A percentile compares a stretch with the other conserved stretches of the same genome.
Evolutionary conservation across 495 filamentous ascomycete species (phyloP).

Genomic region (Baudoinia panamericana): DNA sequence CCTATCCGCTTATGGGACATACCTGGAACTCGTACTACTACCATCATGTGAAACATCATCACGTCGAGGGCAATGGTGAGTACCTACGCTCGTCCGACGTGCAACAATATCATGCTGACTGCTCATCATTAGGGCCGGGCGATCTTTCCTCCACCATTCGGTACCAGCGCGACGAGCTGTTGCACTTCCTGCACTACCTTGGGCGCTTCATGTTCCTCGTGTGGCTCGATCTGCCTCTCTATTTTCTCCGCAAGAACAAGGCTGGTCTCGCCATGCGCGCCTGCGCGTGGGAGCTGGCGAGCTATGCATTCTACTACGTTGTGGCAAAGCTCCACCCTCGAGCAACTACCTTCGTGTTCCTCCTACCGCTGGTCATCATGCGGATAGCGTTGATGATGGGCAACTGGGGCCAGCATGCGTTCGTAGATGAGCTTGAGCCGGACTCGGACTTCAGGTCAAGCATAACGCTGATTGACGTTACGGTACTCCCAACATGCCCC

Average conservation of each 20-base stretch:
- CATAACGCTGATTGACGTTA: conserved; percentile 59
- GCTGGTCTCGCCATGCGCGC: conserved; percentile 37
- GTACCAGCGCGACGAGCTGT: conserved; percentile 56
- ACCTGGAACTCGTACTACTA: conserved; percentile 77
- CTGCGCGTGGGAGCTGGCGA: conserved; percentile 41
- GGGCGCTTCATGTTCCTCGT: conserved; percentile 57
- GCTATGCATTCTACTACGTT: conserved; percentile 36
- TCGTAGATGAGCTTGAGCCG: conserved; percentile 55
- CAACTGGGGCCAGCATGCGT: conserved; percentile 65
- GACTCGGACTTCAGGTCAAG: conserved; percentile 57
- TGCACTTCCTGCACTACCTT: conserved; percentile 54
- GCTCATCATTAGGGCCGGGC: conserved; percentile 36
- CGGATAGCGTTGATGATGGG: conserved; percentile 57
- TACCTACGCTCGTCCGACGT: no score
- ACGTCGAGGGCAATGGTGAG: conserved; percentile 64
- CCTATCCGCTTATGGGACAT: conserved; percentile 65
- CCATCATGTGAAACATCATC: conserved; percentile 76
- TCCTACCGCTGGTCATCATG: conserved; percentile 47
- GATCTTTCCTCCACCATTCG: conserved; percentile 64
- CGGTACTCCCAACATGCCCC: conserved; percentile 45
- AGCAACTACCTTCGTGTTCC: conserved; percentile 45
- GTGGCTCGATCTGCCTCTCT: conserved; percentile 62
- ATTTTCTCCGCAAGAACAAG: conserved; percentile 51
- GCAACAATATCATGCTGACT: no score
- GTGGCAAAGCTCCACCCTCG: conserved; percentile 37